Conservation (phyloP, 257 asterid genomes). For the Marsdenia floribunda region DNA sequence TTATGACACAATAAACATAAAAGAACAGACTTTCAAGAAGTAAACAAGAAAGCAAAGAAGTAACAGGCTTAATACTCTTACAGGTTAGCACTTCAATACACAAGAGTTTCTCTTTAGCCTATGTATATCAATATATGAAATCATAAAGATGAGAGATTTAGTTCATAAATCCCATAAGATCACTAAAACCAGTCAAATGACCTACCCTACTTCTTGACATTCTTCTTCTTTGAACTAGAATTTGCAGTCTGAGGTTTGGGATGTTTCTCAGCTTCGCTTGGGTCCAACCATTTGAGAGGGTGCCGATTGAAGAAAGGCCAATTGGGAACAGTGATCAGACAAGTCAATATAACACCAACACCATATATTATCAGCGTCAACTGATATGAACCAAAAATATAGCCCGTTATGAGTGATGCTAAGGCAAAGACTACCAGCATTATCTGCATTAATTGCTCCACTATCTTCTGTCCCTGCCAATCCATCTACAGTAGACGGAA, state of each 20-base stretch:
- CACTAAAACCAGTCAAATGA: conserved; percentile 2
- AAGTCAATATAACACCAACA: conserved; percentile 22
- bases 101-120: not conserved
- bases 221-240: conserved; percentile 21
- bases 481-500: conserved; percentile 18
- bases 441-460: conserved; percentile 27
- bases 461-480: conserved; percentile 30
- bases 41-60: not conserved
- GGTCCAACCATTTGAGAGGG: conserved; percentile 28
- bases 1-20: not conserved
- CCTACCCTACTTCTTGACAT: conserved; percentile 23
- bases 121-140: not conserved
- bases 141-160: not conserved
- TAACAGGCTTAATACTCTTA: not conserved
- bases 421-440: conserved; percentile 19
- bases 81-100: not conserved
- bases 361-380: conserved; percentile 17
- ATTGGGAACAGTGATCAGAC: conserved; percentile 21
- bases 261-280: conserved; percentile 26
- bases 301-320: conserved; percentile 28
- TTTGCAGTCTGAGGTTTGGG: conserved; percentile 17
- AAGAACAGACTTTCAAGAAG: not conserved
- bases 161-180: not conserved
- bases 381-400: conserved; percentile 23
- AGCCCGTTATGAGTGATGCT: conserved; percentile 8